These are phyloP conservation scores for Chloris gayana DNA, from an alignment of 176 grass and related monocot species.

Conservation along the genomic window DNA sequence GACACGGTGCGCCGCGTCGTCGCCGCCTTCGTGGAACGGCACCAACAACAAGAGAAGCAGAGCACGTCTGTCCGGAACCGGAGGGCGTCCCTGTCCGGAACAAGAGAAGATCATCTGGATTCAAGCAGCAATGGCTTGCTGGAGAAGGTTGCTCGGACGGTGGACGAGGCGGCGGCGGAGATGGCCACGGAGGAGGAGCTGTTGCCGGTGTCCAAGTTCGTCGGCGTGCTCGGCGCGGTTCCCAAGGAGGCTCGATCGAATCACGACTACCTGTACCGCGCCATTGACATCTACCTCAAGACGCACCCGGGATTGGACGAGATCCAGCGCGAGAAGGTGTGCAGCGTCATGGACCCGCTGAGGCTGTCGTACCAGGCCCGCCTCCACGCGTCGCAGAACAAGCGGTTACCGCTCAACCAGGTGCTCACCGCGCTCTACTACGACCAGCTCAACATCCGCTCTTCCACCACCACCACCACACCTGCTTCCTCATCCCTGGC, in stretches of 20 bases:
- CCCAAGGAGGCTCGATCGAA: conserved; percentile 57
- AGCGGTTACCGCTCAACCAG: conserved; percentile 69
- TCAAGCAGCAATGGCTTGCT: too few species aligned
- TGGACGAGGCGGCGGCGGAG: conserved; percentile 77
- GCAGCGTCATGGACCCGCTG: conserved; percentile 88
- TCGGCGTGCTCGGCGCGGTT: conserved; percentile 56
- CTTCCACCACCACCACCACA: neutral
- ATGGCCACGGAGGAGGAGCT: conserved; percentile 59
- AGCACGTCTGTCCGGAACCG: neutral
- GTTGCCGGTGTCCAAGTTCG: conserved; percentile 69
- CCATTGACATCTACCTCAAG: conserved; percentile 85
- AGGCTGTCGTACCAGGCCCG: conserved; percentile 55
- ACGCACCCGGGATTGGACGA: conserved; percentile 69
- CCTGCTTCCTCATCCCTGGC: conserved; percentile 19
- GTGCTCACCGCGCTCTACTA: conserved; percentile 73
- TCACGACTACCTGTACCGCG: conserved; percentile 64
- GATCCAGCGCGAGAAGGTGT: conserved; percentile 88
- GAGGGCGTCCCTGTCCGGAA: conserved; percentile 17
- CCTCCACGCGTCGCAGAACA: neutral
- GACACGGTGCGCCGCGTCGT: conserved; percentile 70
- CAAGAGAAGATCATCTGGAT: too few species aligned
- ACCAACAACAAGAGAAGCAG: neutral
- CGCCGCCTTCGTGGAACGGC: conserved; percentile 56
- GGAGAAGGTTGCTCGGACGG: conserved; percentile 61
- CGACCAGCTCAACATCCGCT: too few species aligned